Conservation (phyloP, 2,329 filamentous ascomycete species). For the Aureobasidium lini region DNA sequence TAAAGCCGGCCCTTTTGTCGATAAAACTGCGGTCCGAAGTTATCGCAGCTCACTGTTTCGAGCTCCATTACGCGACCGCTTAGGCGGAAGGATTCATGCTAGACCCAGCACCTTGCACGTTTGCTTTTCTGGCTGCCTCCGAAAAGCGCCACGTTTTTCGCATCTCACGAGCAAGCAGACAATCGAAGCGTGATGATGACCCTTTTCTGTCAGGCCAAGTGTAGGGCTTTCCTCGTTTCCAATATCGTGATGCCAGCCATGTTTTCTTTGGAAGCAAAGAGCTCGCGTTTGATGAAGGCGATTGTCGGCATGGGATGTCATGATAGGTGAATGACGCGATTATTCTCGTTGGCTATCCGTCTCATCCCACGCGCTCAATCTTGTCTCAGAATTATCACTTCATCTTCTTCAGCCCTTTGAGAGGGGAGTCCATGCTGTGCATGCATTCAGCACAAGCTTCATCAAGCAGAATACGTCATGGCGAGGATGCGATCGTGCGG, state of each 20-base stretch:
- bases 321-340: background rate
- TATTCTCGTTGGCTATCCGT: background rate
- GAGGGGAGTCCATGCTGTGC: background rate
- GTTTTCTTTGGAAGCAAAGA: background rate
- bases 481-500: background rate
- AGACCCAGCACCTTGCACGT: conserved; percentile 1
- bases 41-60: background rate
- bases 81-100: conserved; percentile 10
- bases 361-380: background rate
- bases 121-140: background rate
- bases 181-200: background rate
- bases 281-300: background rate
- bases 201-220: background rate
- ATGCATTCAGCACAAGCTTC: conserved; percentile 1
- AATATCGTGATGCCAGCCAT: background rate
- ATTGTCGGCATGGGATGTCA: background rate
- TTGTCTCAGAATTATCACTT: background rate
- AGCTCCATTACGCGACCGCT: background rate
- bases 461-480: conserved; percentile 2
- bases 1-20: background rate
- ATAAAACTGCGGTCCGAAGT: background rate
- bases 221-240: background rate
- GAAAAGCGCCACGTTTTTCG: background rate
- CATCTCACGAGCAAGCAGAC: background rate
- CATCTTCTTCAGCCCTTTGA: conserved; percentile 4